phyloP scores from a whole-genome alignment of 2,329 filamentous ascomycete species.

The Fusarium dlaminii region DNA sequence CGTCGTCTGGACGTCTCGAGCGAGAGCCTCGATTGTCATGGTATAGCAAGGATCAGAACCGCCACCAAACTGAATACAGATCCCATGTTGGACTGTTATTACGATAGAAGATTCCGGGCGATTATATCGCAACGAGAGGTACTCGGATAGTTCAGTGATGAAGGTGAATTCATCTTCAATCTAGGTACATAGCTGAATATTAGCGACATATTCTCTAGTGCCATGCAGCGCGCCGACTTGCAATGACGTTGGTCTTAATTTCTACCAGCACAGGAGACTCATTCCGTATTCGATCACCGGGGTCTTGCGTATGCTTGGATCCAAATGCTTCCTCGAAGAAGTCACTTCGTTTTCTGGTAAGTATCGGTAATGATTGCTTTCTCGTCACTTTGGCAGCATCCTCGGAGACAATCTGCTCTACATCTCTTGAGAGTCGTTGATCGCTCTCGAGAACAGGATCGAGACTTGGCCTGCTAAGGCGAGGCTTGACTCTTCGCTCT shows the following conservation, averaged over 20 bases:
- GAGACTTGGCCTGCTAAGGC: conserved; percentile 33
- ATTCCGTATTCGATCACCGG: conserved; percentile 58
- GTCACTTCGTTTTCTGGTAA: conserved; percentile 34
- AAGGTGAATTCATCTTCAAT: conserved; percentile 80
- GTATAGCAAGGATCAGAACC: conserved; percentile 83
- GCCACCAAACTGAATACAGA: conserved; percentile 78
- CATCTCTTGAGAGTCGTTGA: conserved; percentile 28
- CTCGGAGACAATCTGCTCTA: conserved; percentile 14
- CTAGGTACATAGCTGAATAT: conserved; percentile 50
- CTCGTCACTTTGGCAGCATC: conserved; percentile 23
- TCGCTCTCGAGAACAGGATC: conserved; percentile 47
- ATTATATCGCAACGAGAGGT: conserved; percentile 79
- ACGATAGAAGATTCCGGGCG: conserved; percentile 78
- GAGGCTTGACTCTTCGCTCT: conserved; percentile 33
- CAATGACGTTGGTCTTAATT: conserved; percentile 48
- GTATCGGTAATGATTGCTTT: conserved; percentile 32
- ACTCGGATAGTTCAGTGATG: conserved; percentile 76
- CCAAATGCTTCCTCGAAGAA: conserved; percentile 60
- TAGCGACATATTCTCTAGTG: background rate
- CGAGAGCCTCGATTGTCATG: conserved; percentile 76
- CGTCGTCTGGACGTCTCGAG: conserved; percentile 73
- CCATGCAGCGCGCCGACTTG: conserved; percentile 14
- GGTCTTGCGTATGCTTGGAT: conserved; percentile 30
- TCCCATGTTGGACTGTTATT: conserved; percentile 78
- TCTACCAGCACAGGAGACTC: conserved; percentile 69